Evolutionary conservation across 2,329 filamentous ascomycete genomes (phyloP).

Genomic region (Aspergillus sp.): DNA sequence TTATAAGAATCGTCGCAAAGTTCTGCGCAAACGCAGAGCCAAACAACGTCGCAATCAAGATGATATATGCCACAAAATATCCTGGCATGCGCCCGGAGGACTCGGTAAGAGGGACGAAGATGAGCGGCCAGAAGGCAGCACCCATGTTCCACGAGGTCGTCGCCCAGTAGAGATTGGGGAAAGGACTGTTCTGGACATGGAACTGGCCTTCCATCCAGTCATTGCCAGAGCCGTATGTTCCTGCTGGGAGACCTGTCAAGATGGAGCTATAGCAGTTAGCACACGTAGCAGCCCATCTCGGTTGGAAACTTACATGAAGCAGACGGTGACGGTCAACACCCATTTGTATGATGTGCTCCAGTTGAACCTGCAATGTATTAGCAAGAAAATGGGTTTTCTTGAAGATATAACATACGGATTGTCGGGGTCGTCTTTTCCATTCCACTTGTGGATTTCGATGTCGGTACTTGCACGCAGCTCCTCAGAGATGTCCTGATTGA

Average conservation of each 20-base stretch:
- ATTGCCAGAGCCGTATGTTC: constrained; percentile 40
- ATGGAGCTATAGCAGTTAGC: constrained; percentile 32
- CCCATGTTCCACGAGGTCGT: constrained; percentile 40
- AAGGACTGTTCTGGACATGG: constrained; percentile 35
- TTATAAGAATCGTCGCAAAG: constrained; percentile 47
- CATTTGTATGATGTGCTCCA: constrained; percentile 44
- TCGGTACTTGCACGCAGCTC: constrained; percentile 20
- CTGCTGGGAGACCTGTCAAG: constrained; percentile 42
- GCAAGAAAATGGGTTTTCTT: neutral
- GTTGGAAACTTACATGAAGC: constrained; percentile 36
- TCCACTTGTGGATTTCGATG: constrained; percentile 31
- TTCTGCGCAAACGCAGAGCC: constrained; percentile 46
- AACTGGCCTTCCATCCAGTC: constrained; percentile 31
- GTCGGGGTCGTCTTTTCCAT: constrained; percentile 30
- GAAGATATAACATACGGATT: constrained; percentile 22
- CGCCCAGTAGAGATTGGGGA: constrained; percentile 36
- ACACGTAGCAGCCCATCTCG: accelerated
- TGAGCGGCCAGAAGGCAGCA: constrained; percentile 38
- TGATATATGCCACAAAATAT: constrained; percentile 44
- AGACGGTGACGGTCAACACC: constrained; percentile 43
- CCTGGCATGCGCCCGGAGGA: constrained; percentile 46
- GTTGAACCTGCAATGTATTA: constrained; percentile 36
- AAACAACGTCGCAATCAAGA: constrained; percentile 44
- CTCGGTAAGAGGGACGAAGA: constrained; percentile 41
- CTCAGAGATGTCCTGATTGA: neutral